Base-by-base conservation (phyloP, 371 early-diverging fungal species). In the Capillidium heterosporum region DNA sequence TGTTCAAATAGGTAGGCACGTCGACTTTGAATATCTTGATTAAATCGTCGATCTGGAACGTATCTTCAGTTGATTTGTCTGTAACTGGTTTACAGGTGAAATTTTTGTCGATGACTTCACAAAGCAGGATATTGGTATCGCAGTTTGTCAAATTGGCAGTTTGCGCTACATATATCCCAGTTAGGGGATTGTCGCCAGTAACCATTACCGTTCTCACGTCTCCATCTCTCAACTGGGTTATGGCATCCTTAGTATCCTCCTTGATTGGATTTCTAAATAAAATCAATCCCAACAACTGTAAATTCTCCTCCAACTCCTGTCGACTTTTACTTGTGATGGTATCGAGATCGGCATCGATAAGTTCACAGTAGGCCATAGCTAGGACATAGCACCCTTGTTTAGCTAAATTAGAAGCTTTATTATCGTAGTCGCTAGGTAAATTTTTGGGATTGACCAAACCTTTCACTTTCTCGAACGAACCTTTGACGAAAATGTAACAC, bases 171-270 rank as follows among this genome's bases (percentile, higher is more conserved):
- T 81, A 85, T 13, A 89, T 72, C 41, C 89, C 92, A 7, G 96
- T 95, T 46, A 85, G 68, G 1, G 87, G 80, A 41, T 86, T 84
- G 63, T 95, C 96, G 40, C 96, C 96, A 10, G 96, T 93, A 60
- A 89, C 86, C 87, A 95, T 95, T 26, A 88, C 75, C 7, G 74
- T 78, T 28, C 87, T 76, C 28, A 83, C 78, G 24, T 74, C 78
- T 24, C 89, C 91, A 1, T 62, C 66, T 58, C 81, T 81, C 40
- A 96, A 75, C 59, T 81, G 77, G 13, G 67, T 65, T 56, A 96
- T 79, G 0, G 86, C 88, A 3, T 70, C 72, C 10, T 63, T 61
- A 7, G 91, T 85, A 57, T 86, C 87, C 4, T 59, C 67, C 69
- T 95, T 95, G 7, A 92, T 67, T 61, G 78, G 80, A 65, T 94